A percentile compares a stretch with the other conserved stretches of the same genome.
Evolutionary conservation across 1,284 basidiomycete genomes (phyloP).

Genomic region (Rhodotorula sp.): DNA sequence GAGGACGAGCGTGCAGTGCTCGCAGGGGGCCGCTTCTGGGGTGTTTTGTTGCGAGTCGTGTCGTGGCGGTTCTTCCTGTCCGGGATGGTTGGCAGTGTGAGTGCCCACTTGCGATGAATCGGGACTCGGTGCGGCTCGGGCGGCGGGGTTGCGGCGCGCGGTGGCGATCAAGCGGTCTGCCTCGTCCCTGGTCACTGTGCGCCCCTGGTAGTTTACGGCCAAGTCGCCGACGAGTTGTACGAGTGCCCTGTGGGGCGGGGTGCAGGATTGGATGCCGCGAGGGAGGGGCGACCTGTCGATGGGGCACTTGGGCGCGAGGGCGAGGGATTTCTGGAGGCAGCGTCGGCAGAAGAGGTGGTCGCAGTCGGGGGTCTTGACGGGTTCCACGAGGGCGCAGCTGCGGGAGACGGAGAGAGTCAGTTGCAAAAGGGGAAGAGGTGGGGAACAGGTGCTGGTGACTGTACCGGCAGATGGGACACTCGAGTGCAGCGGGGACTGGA

Average conservation of each 20-base stretch:
- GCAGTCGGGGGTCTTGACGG: constrained; percentile 20
- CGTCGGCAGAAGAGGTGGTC: constrained; percentile 28
- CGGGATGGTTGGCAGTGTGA: background rate
- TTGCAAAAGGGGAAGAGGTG: background rate
- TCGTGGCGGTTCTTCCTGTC: too few relatives aligned
- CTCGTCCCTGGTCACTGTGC: background rate
- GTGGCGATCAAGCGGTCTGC: background rate
- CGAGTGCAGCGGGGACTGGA: constrained; percentile 13
- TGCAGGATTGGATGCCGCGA: background rate
- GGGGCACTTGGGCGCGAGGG: constrained; percentile 30
- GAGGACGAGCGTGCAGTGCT: constrained; percentile 12
- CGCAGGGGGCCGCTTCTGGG: constrained; percentile 7
- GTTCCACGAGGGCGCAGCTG: constrained; percentile 15
- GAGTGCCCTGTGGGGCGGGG: constrained; percentile 31
- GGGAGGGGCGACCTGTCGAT: constrained; percentile 32
- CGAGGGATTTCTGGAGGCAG: constrained; percentile 34
- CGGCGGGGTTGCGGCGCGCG: too few relatives aligned
- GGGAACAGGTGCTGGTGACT: background rate
- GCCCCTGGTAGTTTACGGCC: constrained; percentile 17
- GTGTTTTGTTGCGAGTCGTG: background rate
- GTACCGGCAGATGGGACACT: constrained; percentile 35
- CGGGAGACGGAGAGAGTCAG: background rate
- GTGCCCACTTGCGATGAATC: too few relatives aligned
- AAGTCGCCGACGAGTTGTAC: constrained; percentile 36
- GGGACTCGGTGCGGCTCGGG: too few relatives aligned